These are phyloP conservation scores for Chenopodium suecicum DNA, from an alignment of 148 eudicot genomes.

Conservation along the genomic window DNA sequence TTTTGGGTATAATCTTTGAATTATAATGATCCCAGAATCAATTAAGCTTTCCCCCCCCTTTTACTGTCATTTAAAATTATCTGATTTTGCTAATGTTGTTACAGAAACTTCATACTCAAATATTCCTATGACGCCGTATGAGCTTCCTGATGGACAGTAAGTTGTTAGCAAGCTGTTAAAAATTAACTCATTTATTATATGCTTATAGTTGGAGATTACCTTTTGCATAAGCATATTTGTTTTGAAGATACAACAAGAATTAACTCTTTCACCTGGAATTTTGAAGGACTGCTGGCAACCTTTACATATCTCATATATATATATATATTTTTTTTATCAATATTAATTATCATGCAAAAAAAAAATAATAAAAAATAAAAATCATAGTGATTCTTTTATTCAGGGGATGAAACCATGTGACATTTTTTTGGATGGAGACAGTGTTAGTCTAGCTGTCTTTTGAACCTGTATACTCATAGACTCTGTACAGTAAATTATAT, in stretches of 20 bases:
- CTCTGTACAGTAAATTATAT: not conserved
- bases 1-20: not conserved
- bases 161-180: slow-evolving; percentile 29
- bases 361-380: too few relatives aligned
- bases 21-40: not conserved
- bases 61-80: not conserved
- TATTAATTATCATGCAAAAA: too few relatives aligned
- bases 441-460: not conserved
- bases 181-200: slow-evolving; percentile 5
- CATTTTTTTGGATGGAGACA: not conserved
- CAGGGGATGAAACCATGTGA: not conserved
- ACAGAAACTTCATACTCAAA: slow-evolving; percentile 88
- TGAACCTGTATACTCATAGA: not conserved
- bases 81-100: slow-evolving; percentile 13
- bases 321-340: too few relatives aligned
- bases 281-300: too few relatives aligned
- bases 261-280: too few relatives aligned
- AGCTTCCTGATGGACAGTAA: slow-evolving; percentile 99
- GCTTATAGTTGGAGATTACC: not conserved
- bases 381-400: too few relatives aligned
- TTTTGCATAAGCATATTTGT: not conserved
- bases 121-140: slow-evolving; percentile 95
- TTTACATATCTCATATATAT: too few relatives aligned
- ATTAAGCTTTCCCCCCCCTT: not conserved
- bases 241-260: not conserved